These are phyloP conservation scores for Gypsophila paniculata DNA, from an alignment of 179 eudicot species.

Conservation along the genomic window DNA sequence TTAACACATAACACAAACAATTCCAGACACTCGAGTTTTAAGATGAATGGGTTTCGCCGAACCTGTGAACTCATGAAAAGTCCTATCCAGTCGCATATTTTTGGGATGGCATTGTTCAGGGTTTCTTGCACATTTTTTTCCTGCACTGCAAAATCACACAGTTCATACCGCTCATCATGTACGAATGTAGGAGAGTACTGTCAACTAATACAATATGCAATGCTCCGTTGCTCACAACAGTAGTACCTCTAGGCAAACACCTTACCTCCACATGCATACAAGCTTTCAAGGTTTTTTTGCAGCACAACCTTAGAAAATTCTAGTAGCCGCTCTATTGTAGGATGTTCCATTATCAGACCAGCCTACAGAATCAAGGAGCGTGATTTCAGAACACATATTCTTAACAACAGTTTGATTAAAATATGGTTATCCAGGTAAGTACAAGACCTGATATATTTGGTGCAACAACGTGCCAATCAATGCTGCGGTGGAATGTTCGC, in stretches of 20 bases:
- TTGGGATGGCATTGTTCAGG: constrained; percentile 76
- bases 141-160: constrained; percentile 52
- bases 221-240: neutral
- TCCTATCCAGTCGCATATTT: constrained; percentile 69
- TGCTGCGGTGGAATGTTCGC: constrained; percentile 75
- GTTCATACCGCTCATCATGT: constrained; percentile 7
- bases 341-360: constrained; percentile 65
- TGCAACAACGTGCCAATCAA: constrained; percentile 86
- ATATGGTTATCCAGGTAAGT: neutral
- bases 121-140: constrained; percentile 58
- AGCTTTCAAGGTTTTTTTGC: constrained; percentile 66
- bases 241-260: neutral
- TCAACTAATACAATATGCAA: neutral
- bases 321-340: constrained; percentile 64
- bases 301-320: constrained; percentile 59
- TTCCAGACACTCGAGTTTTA: neutral
- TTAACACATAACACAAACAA: neutral
- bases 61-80: constrained; percentile 73
- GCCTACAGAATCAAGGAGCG: constrained; percentile 47
- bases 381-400: constrained; percentile 11
- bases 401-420: neutral
- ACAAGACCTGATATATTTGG: constrained; percentile 81
- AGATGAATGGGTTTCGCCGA: constrained; percentile 4
- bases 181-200: neutral
- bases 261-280: constrained; percentile 98